phyloP scores from a whole-genome alignment of 163 green algal species.

The Scenedesmus sp. region DNA sequence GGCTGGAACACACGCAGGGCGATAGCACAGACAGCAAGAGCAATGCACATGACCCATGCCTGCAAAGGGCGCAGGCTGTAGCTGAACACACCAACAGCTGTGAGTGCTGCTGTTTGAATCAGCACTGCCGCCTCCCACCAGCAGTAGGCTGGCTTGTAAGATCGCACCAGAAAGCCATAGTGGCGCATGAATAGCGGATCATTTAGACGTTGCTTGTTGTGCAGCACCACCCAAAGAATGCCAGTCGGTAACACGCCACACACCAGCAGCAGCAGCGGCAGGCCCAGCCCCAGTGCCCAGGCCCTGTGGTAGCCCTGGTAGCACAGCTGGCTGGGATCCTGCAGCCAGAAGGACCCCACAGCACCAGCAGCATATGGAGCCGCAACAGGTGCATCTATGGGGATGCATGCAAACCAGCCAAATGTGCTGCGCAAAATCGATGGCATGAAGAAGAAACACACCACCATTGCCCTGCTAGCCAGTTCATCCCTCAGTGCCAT shows the following conservation, averaged over 20 bases:
- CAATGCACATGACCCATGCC: slow-evolving; percentile 1
- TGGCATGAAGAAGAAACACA: slow-evolving; percentile 23
- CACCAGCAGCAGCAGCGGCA: neutral
- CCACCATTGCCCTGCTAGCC: neutral
- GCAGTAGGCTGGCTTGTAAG: neutral
- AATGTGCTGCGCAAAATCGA: neutral
- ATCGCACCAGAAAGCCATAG: slow-evolving; percentile 3
- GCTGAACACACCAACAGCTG: slow-evolving; percentile 27
- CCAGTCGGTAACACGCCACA: neutral
- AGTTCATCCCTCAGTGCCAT: neutral
- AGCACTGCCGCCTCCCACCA: slow-evolving; percentile 11
- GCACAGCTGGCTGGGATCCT: slow-evolving; percentile 14
- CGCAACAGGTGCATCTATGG: neutral
- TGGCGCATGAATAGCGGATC: neutral
- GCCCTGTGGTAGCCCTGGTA: neutral
- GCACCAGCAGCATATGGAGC: neutral
- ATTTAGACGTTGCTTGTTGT: neutral
- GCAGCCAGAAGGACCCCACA: slow-evolving; percentile 19
- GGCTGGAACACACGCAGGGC: neutral
- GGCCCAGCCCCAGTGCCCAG: neutral
- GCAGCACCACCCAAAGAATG: neutral
- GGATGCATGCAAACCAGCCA: slow-evolving; percentile 17
- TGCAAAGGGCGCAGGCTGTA: neutral
- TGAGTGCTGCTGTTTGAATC: neutral
- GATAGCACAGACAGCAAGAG: neutral